These are phyloP conservation scores for Cicer arietinum DNA, from an alignment of 306 rosid genomes.

Conservation along the genomic window DNA sequence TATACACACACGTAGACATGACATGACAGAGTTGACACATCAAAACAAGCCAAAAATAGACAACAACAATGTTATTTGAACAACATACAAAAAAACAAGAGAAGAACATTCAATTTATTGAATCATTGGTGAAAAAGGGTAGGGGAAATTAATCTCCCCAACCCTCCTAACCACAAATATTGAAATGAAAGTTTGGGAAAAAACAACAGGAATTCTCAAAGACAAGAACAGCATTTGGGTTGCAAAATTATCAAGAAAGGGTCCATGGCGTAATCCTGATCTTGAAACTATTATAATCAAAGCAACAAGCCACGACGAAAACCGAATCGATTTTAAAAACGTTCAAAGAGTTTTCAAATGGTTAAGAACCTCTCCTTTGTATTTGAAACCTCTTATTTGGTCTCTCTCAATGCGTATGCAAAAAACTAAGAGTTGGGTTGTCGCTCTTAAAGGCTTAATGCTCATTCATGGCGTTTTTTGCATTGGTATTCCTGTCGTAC, in stretches of 20 bases:
- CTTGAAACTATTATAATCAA: slow-evolving; percentile 68
- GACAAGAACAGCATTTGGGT: slow-evolving; percentile 75
- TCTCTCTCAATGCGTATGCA: slow-evolving; percentile 62
- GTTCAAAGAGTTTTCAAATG: slow-evolving; percentile 74
- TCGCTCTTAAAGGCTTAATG: slow-evolving; percentile 87
- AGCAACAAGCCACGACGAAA: slow-evolving; percentile 84
- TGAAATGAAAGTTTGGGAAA: slow-evolving; percentile 73
- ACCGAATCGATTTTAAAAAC: slow-evolving; percentile 60
- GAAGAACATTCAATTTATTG: no score
- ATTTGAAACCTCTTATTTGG: slow-evolving; percentile 60
- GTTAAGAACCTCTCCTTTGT: slow-evolving; percentile 67
- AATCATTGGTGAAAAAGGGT: not conserved
- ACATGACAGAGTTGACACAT: no score
- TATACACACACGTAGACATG: no score
- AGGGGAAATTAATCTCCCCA: slow-evolving; percentile 5
- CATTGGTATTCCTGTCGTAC: slow-evolving; percentile 52
- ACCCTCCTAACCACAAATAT: slow-evolving; percentile 10
- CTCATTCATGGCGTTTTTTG: slow-evolving; percentile 82
- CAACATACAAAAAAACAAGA: no score
- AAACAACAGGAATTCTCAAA: slow-evolving; percentile 68
- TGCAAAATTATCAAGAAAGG: slow-evolving; percentile 54
- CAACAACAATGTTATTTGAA: no score
- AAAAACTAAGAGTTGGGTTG: slow-evolving; percentile 73
- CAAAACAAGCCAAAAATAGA: no score
- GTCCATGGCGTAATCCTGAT: slow-evolving; percentile 62